These are phyloP conservation scores for Trichosporon inkin DNA, from an alignment of 1,284 basidiomycete species.

Conservation along the genomic window DNA sequence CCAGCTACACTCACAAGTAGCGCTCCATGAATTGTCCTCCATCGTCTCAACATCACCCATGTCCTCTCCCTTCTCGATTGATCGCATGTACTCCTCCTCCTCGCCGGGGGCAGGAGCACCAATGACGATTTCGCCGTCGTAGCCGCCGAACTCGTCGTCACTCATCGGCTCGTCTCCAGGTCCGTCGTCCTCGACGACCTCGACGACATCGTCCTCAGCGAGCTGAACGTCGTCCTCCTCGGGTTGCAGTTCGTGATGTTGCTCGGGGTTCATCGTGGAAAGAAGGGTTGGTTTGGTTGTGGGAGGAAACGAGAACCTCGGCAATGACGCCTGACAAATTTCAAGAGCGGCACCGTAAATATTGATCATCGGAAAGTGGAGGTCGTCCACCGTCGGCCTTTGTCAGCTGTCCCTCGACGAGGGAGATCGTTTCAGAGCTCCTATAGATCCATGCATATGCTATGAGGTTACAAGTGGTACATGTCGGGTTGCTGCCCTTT, in stretches of 20 bases:
- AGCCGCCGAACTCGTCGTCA: constrained; percentile 54
- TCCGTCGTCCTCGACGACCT: constrained; percentile 58
- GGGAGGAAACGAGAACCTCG: not conserved
- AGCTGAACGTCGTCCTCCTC: constrained; percentile 42
- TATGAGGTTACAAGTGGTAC: not conserved
- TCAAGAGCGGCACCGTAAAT: not conserved
- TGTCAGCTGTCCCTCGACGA: not conserved
- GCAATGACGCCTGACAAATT: not conserved
- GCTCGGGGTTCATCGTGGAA: not conserved
- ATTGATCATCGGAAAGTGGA: constrained; percentile 1
- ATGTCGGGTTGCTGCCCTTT: not conserved
- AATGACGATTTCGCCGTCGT: constrained; percentile 52
- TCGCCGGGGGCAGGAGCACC: constrained; percentile 37
- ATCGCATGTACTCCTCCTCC: constrained; percentile 29
- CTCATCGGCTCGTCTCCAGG: constrained; percentile 57
- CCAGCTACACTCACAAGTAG: constrained; percentile 24
- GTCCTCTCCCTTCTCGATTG: constrained; percentile 23
- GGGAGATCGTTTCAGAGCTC: not conserved
- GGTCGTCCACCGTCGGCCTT: constrained; percentile 5
- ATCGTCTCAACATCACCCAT: constrained; percentile 22
- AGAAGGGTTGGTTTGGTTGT: not conserved
- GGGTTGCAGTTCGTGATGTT: constrained; percentile 12
- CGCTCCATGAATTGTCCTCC: constrained; percentile 32
- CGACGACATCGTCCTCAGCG: constrained; percentile 46
- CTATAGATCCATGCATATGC: not conserved